phyloP scores from a whole-genome alignment of 2,329 filamentous ascomycete genomes.

The Stagonosporopsis cucurbitacearum region DNA sequence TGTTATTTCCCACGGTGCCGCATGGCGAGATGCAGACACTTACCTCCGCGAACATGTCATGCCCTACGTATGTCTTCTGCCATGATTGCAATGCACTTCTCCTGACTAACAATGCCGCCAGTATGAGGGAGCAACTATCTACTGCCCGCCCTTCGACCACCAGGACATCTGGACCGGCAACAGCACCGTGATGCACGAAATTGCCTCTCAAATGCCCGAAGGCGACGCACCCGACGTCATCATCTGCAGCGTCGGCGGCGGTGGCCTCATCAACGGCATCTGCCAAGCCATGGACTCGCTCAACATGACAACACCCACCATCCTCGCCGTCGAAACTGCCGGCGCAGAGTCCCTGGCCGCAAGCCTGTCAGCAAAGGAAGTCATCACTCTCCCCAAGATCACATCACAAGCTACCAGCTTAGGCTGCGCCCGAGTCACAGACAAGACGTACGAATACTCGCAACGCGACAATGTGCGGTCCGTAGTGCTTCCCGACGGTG shows the following conservation, averaged over 20 bases:
- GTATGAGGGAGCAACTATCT: conserved; percentile 57
- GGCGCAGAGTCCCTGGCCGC: conserved; percentile 74
- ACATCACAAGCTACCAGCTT: conserved; percentile 78
- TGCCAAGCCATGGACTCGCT: conserved; percentile 69
- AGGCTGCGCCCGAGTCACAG: conserved; percentile 74
- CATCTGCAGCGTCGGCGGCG: conserved; percentile 80
- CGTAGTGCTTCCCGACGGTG: conserved; percentile 73
- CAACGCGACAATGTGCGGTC: conserved; percentile 61
- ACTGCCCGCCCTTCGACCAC: conserved; percentile 75
- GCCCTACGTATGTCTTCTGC: conserved; percentile 36
- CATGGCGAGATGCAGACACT: conserved; percentile 72
- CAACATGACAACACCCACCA: conserved; percentile 44
- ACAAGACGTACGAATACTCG: conserved; percentile 71
- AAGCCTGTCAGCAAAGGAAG: conserved; percentile 62
- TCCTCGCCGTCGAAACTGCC: conserved; percentile 77
- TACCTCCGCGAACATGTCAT: conserved; percentile 68
- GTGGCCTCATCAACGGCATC: conserved; percentile 79
- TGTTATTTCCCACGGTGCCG: conserved; percentile 71
- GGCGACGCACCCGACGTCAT: conserved; percentile 67
- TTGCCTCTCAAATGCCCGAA: conserved; percentile 51
- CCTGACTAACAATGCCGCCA: background rate
- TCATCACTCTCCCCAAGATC: conserved; percentile 72
- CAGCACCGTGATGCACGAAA: conserved; percentile 63
- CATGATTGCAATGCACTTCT: background rate
- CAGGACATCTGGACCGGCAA: conserved; percentile 72